Evolutionary conservation across 352 stramenopile species (phyloP).

Genomic region (Aphanomyces cochlioides): DNA sequence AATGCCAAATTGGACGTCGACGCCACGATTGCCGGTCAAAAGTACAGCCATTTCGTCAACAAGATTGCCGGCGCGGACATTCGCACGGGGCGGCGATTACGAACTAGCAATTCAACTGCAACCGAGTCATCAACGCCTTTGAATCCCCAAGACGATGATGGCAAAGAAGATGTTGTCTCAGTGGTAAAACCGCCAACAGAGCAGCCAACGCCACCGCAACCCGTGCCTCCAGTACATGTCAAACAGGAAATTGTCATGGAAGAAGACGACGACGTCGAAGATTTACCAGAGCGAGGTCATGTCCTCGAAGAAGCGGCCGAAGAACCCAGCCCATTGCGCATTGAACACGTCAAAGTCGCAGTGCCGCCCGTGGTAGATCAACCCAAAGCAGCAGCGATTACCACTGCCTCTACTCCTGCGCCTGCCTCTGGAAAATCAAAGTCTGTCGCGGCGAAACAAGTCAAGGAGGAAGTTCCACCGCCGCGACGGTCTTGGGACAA

Average conservation of each 20-base stretch:
- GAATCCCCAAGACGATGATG: slow-evolving; percentile 5
- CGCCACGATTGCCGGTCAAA: slow-evolving; percentile 63
- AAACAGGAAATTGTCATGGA: background rate
- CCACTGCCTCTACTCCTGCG: background rate
- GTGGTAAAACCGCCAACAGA: background rate
- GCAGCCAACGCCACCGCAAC: slow-evolving; percentile 3
- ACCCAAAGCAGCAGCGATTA: background rate
- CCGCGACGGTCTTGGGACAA: slow-evolving; percentile 23
- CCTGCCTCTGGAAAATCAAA: background rate
- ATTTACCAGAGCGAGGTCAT: background rate
- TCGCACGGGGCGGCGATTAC: slow-evolving; percentile 50
- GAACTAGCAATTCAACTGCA: background rate
- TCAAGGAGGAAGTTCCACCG: slow-evolving; percentile 2
- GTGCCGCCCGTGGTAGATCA: background rate
- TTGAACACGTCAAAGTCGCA: background rate
- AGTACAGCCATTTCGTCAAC: slow-evolving; percentile 68
- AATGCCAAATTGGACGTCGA: slow-evolving; percentile 73
- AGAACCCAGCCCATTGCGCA: background rate
- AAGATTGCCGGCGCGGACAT: slow-evolving; percentile 77
- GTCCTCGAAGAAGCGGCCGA: background rate
- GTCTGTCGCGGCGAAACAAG: slow-evolving; percentile 15
- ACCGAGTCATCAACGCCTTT: too few species aligned
- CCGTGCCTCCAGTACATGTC: background rate
- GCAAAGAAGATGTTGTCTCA: slow-evolving; percentile 35
- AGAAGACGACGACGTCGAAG: background rate